Base-by-base conservation (phyloP, 495 filamentous ascomycete genomes). In the Lophiotrema nucula region DNA sequence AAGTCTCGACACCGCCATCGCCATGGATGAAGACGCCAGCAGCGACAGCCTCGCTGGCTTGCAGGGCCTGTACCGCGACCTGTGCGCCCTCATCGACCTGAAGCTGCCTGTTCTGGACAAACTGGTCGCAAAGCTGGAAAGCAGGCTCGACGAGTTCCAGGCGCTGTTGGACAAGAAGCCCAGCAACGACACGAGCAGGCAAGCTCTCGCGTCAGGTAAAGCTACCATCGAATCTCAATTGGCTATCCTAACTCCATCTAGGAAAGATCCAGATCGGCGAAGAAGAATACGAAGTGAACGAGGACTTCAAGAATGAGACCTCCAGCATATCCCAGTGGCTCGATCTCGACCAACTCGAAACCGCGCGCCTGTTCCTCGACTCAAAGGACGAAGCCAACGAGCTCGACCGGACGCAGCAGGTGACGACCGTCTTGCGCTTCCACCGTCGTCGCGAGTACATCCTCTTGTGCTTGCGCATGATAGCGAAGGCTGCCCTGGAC, bases 321-420 rank as follows among this genome's bases (percentile, higher is more conserved):
- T 76, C 92, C 16, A 79, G 88, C 67, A 72, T 97, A 33, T 89
- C 92, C 47, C 92, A 97, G 73, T 85, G 85, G 22, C 77, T 97
- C 49, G 82, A 95, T 62, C 77, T 99, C 24, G 92, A 99, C 72
- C 93, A 99, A 71, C 62, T 95, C 45, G 77, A 90, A 67, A 86
- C 95, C 19, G 88, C 91, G 5, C 70, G 77, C 43, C 74, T 95
- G 22, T 81, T 92, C 53, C 70, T 95, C 16, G 78, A 79, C 35
- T 81, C 87, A 5, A 81, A 88, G 66, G 76, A 82, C 2, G 83
- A 88, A 59, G 75, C 82, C 10, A 76, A 82, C 43, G 62, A 76
- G 15, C 75, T 90, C 23, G 88, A 88, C 53, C 80, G 89, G 25
- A 73, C 89, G 21, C 76, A 84, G 60, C 74, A 87, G 37, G 83